These are phyloP conservation scores for Codiaeum variegatum DNA, from an alignment of 441 rosid species.

Conservation along the genomic window DNA sequence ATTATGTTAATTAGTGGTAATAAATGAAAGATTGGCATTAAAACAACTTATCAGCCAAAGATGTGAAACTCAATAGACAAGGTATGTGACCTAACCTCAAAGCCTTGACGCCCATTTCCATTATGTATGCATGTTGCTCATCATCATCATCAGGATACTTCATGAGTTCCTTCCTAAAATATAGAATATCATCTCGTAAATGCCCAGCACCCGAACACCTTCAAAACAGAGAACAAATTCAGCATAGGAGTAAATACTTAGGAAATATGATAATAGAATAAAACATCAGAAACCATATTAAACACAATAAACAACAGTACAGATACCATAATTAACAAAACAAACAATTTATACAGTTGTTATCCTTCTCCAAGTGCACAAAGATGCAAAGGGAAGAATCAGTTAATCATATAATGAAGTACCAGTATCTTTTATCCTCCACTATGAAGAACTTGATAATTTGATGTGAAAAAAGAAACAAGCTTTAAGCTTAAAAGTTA, in stretches of 20 bases:
- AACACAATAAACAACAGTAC: neutral
- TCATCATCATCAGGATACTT: slow-evolving; percentile 50
- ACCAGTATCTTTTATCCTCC: neutral
- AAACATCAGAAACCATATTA: neutral
- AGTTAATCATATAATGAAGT: neutral
- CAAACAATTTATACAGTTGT: neutral
- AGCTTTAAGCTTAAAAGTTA: neutral
- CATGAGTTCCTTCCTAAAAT: slow-evolving; percentile 62
- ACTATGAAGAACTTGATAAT: neutral
- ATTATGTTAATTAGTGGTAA: neutral
- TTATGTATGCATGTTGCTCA: slow-evolving; percentile 58
- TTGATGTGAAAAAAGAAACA: slow-evolving; percentile 1
- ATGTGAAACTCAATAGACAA: slow-evolving; percentile 8
- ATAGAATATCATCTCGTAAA: slow-evolving; percentile 71
- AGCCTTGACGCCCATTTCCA: slow-evolving; percentile 89
- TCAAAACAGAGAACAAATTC: slow-evolving; percentile 23
- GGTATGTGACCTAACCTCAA: slow-evolving; percentile 53
- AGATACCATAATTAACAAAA: neutral
- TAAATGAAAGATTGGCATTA: neutral
- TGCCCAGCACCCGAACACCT: slow-evolving; percentile 99
- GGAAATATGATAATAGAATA: neutral
- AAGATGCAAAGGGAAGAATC: neutral
- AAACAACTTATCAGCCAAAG: slow-evolving; percentile 5
- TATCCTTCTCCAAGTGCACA: neutral
- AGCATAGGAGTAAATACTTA: slow-evolving; percentile 7